Base-by-base conservation (phyloP, 2,329 filamentous ascomycete species). In the Exophiala calicioides region DNA sequence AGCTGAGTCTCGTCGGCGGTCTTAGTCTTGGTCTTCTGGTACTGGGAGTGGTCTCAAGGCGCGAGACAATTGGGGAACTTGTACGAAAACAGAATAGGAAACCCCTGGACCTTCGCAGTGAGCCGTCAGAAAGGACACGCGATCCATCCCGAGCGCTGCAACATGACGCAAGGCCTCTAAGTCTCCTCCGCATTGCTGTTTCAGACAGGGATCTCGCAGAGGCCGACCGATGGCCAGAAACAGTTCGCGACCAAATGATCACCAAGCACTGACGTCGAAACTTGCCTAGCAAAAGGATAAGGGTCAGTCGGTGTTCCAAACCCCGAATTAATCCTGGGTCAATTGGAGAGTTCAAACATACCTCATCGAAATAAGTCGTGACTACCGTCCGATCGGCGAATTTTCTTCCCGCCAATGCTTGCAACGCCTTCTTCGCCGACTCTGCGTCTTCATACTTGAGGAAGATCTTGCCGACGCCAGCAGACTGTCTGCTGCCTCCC, bases 301-400 rank as follows among this genome's bases (percentile, higher is more conserved):
- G 5, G 32, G 6, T 9, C 15, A 34, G 51, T 48, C 56, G 46
- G 60, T 75, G 62, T 73, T 67, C 53, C 36, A 21, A 24, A 19
- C 3, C 37, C 10, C 38, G 4, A 32, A 15, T 32, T 15, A 9
- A 6, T 7, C 12, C 30, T 9, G 30, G 13, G 32, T 16, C 15
- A 18, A 15, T 31, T 3, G 30, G 2, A 31, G 20, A n/a, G n/a
- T n/a, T 21, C 44, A 27, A 43, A 38, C 47, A 20, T 73, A 88
- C 87, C 80, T 97, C 94, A 16, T 90, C 87, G 68, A 96, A 98
- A 71, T 93, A 96, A 3, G 93, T 97, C 2, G 88, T 90, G 9
- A 98, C 90, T 20, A 98, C 94, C 3, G 93, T 98, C 60, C 94
- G 82, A 70, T 97, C 89, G 1, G 90, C 88, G 66, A 98, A 99